Conservation (phyloP, 805 yeast genomes). For the Saccharomycopsis guyanensis region DNA sequence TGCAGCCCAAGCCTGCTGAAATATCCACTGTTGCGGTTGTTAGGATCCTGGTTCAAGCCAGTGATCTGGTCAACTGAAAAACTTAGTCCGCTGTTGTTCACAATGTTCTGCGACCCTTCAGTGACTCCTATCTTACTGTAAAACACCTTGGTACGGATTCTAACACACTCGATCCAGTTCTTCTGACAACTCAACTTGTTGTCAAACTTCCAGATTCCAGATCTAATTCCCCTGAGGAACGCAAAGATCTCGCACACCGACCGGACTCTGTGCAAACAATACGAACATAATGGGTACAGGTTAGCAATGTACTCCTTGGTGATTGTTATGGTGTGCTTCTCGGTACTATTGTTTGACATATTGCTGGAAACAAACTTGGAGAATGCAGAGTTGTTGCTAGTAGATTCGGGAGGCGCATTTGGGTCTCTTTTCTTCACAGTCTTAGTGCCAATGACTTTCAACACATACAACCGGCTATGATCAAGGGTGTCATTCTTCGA, state of each 20-base stretch:
- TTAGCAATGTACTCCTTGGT: constrained; percentile 28
- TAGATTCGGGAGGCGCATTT: constrained; percentile 2
- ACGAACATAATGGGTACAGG: constrained; percentile 68
- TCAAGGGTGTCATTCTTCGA: constrained; percentile 58
- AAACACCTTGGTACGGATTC: constrained; percentile 64
- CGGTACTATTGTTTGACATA: constrained; percentile 7
- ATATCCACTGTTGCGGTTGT: constrained; percentile 25
- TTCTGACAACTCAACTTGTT: constrained; percentile 35
- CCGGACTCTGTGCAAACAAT: constrained; percentile 73
- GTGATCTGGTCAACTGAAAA: constrained; percentile 10
- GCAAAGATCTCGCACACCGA: constrained; percentile 79
- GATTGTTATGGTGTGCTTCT: constrained; percentile 7
- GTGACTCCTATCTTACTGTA: constrained; percentile 73
- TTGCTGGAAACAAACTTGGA: constrained; percentile 9
- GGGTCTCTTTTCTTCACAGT: constrained; percentile 25
- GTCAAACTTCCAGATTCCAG: constrained; percentile 53
- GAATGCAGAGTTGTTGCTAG: constrained; percentile 1
- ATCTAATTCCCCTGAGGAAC: constrained; percentile 56
- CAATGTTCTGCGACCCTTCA: constrained; percentile 14
- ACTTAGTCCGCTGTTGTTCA: constrained; percentile 14
- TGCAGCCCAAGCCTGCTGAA: constrained; percentile 21
- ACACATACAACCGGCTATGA: constrained; percentile 67
- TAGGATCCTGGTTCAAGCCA: background rate
- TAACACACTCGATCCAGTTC: constrained; percentile 60
- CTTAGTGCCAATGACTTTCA: constrained; percentile 40